Conservation (phyloP, 83 land plant genomes). For the Picea abies region DNA sequence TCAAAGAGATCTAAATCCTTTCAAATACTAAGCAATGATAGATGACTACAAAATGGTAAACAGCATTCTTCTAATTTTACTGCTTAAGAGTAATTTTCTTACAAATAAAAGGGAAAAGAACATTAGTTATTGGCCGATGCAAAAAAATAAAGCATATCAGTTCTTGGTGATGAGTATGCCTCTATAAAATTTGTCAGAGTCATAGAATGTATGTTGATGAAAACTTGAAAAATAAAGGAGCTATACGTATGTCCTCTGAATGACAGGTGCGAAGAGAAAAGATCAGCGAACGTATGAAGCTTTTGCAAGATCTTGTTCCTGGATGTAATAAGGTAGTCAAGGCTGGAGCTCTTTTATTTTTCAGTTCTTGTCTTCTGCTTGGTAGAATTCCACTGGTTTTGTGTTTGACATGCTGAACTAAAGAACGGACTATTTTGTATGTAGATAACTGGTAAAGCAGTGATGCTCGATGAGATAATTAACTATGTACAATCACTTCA, state of each 20-base stretch:
- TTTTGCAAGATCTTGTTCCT: slow-evolving; percentile 86
- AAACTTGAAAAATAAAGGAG: neutral
- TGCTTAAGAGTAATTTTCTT: too few relatives aligned
- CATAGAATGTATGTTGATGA: neutral
- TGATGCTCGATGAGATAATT: slow-evolving; percentile 17
- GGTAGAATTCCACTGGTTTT: neutral
- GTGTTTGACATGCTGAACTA: slow-evolving; percentile 1
- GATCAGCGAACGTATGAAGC: slow-evolving; percentile 88
- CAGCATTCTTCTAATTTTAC: too few relatives aligned
- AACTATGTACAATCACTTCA: slow-evolving; percentile 19
- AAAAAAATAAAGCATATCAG: neutral
- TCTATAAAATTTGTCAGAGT: neutral
- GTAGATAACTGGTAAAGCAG: slow-evolving; percentile 16
- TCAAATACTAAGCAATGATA: too few relatives aligned
- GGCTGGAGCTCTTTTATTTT: neutral
- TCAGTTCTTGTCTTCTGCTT: neutral
- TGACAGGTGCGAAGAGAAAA: slow-evolving; percentile 67
- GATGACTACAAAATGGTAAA: too few relatives aligned
- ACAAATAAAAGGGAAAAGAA: too few relatives aligned
- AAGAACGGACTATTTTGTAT: neutral
- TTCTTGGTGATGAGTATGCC: neutral
- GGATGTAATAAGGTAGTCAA: slow-evolving; percentile 83
- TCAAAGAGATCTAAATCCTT: neutral
- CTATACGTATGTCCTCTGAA: neutral
- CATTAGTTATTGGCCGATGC: neutral